Evolutionary conservation across 345 rosid species (phyloP), one percentile per base, ranked within the genome.

Genomic region (Aurinia saxatilis): DNA sequence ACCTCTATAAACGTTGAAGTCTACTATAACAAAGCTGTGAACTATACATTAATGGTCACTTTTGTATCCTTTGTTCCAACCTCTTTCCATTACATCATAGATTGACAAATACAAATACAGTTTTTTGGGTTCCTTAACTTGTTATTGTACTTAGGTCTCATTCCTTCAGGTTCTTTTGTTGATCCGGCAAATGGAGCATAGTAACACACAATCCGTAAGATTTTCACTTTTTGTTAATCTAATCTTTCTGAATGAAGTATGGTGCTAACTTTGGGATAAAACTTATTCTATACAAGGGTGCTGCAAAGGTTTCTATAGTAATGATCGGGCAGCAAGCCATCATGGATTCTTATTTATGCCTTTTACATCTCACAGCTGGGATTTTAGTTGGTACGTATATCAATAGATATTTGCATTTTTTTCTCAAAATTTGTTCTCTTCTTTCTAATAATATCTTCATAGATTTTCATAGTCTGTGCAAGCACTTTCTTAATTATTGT

Each of bases 301-400:
- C 97, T 75, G 99, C 95, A 29, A 93, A 93, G 75, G 97, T 93
- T 67, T 90, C 99, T 7, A 84, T 93, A 58, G 65, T 93, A 57
- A 90, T 90, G 90, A 81, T 93, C 48, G 96, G 99, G 25, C 97
- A 90, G 77, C 99, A 93, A 62, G 97, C 99, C 47, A 90, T 87
- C 73, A 87, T 90, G 96, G 99, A 93, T 82, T 91, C 99, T 59
- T 93, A 90, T 78, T 84, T 93, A 51, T 93, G 99, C 84, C 95
- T 90, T 64, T 57, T 93, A 59, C 99, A 90, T 82, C 84, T 93
- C 66, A 93, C 97, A 16, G 90, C 99, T 21, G 97, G 97, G 75
- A 90, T 93, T 62, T 81, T 93, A 46, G 97, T 90, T 63, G 99
- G 99, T 87, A 80, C 71, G 82, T 72, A 47, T 42, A 21, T 39